Conservation (phyloP, 2,329 filamentous ascomycete genomes). For the Curvularia hawaiiensis region DNA sequence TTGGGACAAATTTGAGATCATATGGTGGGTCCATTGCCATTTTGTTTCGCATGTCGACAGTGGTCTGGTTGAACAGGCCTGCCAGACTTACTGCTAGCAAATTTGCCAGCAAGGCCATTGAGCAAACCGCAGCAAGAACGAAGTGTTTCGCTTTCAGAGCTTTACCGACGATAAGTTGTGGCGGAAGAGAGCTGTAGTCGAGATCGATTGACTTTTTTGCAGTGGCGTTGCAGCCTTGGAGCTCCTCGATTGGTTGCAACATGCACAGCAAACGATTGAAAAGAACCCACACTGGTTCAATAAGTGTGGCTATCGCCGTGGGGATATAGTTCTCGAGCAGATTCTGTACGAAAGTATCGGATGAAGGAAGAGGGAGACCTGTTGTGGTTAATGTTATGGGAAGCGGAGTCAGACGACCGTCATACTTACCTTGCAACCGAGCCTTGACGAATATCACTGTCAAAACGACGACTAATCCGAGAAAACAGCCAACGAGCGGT, state of each 20-base stretch:
- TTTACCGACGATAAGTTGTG: conserved; percentile 56
- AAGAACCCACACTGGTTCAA: conserved; percentile 63
- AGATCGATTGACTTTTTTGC: conserved; percentile 46
- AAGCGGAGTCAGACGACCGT: conserved; percentile 34
- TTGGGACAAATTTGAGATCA: conserved; percentile 25
- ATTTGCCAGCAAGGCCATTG: conserved; percentile 57
- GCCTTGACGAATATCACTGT: not conserved
- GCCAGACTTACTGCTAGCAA: conserved; percentile 59
- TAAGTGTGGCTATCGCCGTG: conserved; percentile 58
- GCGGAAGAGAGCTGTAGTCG: conserved; percentile 61
- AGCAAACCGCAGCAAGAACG: conserved; percentile 55
- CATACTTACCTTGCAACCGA: conserved; percentile 38
- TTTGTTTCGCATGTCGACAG: conserved; percentile 10
- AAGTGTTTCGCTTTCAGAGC: conserved; percentile 55
- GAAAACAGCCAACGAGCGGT: not conserved
- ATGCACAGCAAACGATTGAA: conserved; percentile 60
- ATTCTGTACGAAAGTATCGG: conserved; percentile 46
- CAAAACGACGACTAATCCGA: not conserved
- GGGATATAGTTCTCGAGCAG: conserved; percentile 59
- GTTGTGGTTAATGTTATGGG: not conserved
- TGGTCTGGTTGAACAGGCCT: conserved; percentile 55
- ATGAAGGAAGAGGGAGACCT: conserved; percentile 21
- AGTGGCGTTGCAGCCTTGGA: conserved; percentile 50
- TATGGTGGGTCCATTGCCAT: conserved; percentile 17
- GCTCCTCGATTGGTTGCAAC: conserved; percentile 60